Evolutionary conservation across 805 yeast genomes (phyloP).

Genomic region (Metschnikowia aberdeeniae): DNA sequence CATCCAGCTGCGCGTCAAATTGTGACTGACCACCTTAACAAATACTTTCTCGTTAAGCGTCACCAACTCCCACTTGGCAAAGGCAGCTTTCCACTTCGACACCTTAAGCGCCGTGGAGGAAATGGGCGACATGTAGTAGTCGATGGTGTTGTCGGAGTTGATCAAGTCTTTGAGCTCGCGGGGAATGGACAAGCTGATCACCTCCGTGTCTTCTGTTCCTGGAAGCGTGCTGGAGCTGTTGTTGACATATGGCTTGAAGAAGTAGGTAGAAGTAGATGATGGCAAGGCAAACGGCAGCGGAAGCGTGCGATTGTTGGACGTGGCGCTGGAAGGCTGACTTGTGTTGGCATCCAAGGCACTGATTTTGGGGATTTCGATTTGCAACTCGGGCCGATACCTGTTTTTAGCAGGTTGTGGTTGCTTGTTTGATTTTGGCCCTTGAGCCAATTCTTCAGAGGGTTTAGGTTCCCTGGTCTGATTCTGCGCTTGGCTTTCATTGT

Average conservation of each 20-base stretch:
- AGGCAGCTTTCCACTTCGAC: constrained; percentile 39
- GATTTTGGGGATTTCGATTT: constrained; percentile 15
- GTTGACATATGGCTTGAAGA: constrained; percentile 30
- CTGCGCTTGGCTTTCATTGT: background rate
- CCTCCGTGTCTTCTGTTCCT: constrained; percentile 9
- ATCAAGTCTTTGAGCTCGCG: constrained; percentile 33
- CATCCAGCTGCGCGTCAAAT: constrained; percentile 33
- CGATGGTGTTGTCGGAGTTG: constrained; percentile 35
- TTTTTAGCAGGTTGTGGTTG: background rate
- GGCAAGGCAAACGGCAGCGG: constrained; percentile 45
- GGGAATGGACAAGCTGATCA: constrained; percentile 29
- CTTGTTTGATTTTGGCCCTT: background rate
- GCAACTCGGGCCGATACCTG: constrained; percentile 10
- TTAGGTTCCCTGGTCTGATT: too few species aligned
- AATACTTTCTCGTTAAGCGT: constrained; percentile 35
- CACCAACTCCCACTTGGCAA: constrained; percentile 44
- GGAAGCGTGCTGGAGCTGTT: constrained; percentile 5
- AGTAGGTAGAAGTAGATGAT: constrained; percentile 37
- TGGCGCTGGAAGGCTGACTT: constrained; percentile 15
- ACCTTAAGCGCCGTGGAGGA: constrained; percentile 35
- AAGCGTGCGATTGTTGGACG: constrained; percentile 16
- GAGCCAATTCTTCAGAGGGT: background rate
- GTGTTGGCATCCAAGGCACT: constrained; percentile 6
- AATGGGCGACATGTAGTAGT: constrained; percentile 33
- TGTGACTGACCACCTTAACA: constrained; percentile 37